These are phyloP conservation scores for Lodderomyces jiufengensis DNA, from an alignment of 1,139 yeast genomes.

Conservation along the genomic window DNA sequence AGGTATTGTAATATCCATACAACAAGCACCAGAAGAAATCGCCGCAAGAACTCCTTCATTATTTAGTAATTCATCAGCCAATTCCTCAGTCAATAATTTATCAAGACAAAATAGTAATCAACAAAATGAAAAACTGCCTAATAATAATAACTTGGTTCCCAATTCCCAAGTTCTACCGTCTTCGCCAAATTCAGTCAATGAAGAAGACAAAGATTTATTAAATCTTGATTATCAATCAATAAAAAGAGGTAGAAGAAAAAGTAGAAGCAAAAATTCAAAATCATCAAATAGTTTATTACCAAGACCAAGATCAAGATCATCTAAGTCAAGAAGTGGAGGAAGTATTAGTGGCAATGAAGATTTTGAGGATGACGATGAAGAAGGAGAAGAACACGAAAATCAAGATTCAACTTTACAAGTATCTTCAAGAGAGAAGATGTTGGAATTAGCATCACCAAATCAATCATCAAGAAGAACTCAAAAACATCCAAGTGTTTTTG, in stretches of 20 bases:
- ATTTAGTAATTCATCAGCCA: slow-evolving; percentile 40
- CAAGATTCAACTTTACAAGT: slow-evolving; percentile 14
- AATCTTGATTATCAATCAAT: slow-evolving; percentile 33
- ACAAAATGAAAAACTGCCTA: not conserved
- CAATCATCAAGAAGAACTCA: slow-evolving; percentile 55
- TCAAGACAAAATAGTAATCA: slow-evolving; percentile 13
- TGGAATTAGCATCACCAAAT: slow-evolving; percentile 57
- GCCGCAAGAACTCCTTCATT: slow-evolving; percentile 43
- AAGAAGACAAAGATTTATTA: slow-evolving; percentile 17
- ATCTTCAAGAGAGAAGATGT: slow-evolving; percentile 52
- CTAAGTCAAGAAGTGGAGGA: slow-evolving; percentile 3
- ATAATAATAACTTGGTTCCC: slow-evolving; percentile 15
- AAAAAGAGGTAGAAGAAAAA: slow-evolving; percentile 31
- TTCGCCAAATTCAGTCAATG: slow-evolving; percentile 9
- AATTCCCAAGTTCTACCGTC: slow-evolving; percentile 18
- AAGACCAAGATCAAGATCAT: slow-evolving; percentile 15
- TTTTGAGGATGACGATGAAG: slow-evolving; percentile 16
- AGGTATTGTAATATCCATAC: slow-evolving; percentile 27
- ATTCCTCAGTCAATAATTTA: slow-evolving; percentile 26
- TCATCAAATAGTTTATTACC: slow-evolving; percentile 17
- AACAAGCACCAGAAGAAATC: slow-evolving; percentile 27
- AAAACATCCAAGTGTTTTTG: slow-evolving; percentile 75
- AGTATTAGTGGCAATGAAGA: slow-evolving; percentile 13
- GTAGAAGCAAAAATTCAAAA: slow-evolving; percentile 22
- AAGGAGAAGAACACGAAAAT: slow-evolving; percentile 14